A percentile compares a stretch with the other conserved stretches of the same genome.
Evolutionary conservation across 2,329 filamentous ascomycete species (phyloP).

Genomic region (Calonectria hawksworthii): DNA sequence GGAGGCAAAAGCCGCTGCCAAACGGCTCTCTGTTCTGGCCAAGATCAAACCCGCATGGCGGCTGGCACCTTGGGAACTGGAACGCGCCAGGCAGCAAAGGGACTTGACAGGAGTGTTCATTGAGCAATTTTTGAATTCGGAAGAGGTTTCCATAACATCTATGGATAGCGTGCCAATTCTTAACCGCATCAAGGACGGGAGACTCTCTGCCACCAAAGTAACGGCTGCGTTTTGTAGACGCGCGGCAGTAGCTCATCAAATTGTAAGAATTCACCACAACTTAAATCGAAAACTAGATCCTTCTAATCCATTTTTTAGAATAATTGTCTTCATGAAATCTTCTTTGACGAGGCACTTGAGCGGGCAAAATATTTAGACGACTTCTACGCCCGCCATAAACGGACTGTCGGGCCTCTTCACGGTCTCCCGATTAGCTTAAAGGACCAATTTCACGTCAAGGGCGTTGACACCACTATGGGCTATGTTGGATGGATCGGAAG

Average conservation of each 20-base stretch:
- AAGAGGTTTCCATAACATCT: background rate
- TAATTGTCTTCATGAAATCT: slow-evolving; percentile 37
- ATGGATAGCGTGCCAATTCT: slow-evolving; percentile 19
- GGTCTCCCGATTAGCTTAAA: slow-evolving; percentile 55
- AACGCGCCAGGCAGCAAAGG: slow-evolving; percentile 24
- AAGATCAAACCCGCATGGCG: slow-evolving; percentile 40
- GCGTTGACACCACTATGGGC: slow-evolving; percentile 60
- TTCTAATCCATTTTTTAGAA: slow-evolving; percentile 15
- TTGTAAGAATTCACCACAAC: slow-evolving; percentile 51
- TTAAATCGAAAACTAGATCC: no score
- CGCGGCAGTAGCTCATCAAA: slow-evolving; percentile 67
- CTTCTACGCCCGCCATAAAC: slow-evolving; percentile 21
- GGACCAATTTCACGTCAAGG: slow-evolving; percentile 73
- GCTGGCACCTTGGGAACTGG: slow-evolving; percentile 28
- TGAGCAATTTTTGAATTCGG: slow-evolving; percentile 29
- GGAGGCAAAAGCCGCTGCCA: slow-evolving; percentile 35
- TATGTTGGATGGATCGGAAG: slow-evolving; percentile 48
- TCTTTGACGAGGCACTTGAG: slow-evolving; percentile 36
- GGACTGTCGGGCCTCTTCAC: slow-evolving; percentile 36
- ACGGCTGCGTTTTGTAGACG: slow-evolving; percentile 65
- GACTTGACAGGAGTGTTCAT: slow-evolving; percentile 39
- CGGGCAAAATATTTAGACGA: slow-evolving; percentile 30
- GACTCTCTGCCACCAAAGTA: slow-evolving; percentile 47
- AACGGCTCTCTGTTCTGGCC: slow-evolving; percentile 30
- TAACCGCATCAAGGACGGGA: background rate